Percentiles rank a stretch among this genome's conserved stretches.
Evolutionary conservation across 1,284 basidiomycete genomes (phyloP).

Genomic region (Moesziomyces parantarcticus): DNA sequence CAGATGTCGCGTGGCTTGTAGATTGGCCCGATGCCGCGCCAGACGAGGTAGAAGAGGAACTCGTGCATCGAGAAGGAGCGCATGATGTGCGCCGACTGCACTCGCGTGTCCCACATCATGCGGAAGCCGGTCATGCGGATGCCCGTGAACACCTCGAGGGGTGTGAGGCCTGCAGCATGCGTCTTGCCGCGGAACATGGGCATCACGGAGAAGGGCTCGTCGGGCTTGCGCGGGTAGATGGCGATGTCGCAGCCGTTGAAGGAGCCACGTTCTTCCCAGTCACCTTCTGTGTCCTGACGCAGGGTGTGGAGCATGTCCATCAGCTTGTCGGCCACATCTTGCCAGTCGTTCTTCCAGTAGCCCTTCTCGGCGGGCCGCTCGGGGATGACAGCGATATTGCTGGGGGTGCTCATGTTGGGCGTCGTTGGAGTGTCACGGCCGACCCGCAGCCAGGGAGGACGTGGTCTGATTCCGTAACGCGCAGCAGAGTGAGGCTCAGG

Average conservation of each 20-base stretch:
- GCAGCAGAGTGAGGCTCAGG: no score
- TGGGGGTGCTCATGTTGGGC: slow-evolving; percentile 25
- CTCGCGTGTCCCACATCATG: slow-evolving; percentile 54
- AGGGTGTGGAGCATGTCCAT: slow-evolving; percentile 33
- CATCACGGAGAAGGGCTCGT: slow-evolving; percentile 36
- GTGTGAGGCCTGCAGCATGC: slow-evolving; percentile 25
- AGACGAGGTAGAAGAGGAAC: slow-evolving; percentile 56
- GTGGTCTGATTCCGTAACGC: no score
- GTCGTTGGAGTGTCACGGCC: not conserved
- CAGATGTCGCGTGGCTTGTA: slow-evolving; percentile 50
- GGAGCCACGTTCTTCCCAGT: slow-evolving; percentile 32
- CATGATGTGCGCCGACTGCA: slow-evolving; percentile 52
- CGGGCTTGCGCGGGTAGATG: slow-evolving; percentile 29
- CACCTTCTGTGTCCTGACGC: slow-evolving; percentile 37
- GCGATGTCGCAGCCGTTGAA: slow-evolving; percentile 24
- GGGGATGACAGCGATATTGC: slow-evolving; percentile 36
- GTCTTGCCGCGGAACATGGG: slow-evolving; percentile 50
- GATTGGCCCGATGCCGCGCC: slow-evolving; percentile 54
- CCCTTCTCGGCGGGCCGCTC: slow-evolving; percentile 44
- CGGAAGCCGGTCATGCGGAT: slow-evolving; percentile 51
- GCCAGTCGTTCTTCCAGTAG: slow-evolving; percentile 43
- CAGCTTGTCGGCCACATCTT: slow-evolving; percentile 30
- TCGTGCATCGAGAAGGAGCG: slow-evolving; percentile 45
- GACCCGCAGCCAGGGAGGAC: not conserved
- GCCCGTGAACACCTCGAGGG: slow-evolving; percentile 51